Conservation (phyloP, 1,139 yeast species). For the Scheffersomyces insectosa region DNA sequence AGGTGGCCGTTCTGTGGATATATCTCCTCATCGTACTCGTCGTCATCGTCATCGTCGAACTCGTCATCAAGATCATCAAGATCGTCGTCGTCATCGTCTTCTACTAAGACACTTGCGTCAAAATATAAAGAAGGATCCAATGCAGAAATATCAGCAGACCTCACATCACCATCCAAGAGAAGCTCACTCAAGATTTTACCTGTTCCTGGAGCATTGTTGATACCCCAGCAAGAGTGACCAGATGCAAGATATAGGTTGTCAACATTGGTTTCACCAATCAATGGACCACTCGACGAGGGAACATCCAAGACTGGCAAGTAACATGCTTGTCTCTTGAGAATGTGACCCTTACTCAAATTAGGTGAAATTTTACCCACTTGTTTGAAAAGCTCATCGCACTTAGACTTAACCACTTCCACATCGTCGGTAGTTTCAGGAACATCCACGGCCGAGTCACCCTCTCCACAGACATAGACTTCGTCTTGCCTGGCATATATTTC, state of each 20-base stretch:
- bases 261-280: slow-evolving; percentile 90
- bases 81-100: slow-evolving; percentile 35
- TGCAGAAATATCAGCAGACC: slow-evolving; percentile 75
- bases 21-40: slow-evolving; percentile 9
- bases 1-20: not conserved
- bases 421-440: slow-evolving; percentile 94
- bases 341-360: slow-evolving; percentile 70
- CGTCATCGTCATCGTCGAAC: slow-evolving; percentile 11
- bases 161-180: slow-evolving; percentile 79
- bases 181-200: slow-evolving; percentile 91
- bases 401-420: slow-evolving; percentile 82
- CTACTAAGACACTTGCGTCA: slow-evolving; percentile 60
- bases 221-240: slow-evolving; percentile 99
- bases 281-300: slow-evolving; percentile 89
- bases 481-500: slow-evolving; percentile 94
- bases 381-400: slow-evolving; percentile 83
- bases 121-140: slow-evolving; percentile 85
- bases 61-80: slow-evolving; percentile 17
- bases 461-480: slow-evolving; percentile 97
- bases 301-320: slow-evolving; percentile 92
- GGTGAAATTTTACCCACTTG: slow-evolving; percentile 81
- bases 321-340: slow-evolving; percentile 89
- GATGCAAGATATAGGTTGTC: slow-evolving; percentile 76
- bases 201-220: slow-evolving; percentile 95
- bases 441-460: slow-evolving; percentile 87